Percentiles rank a stretch among this genome's conserved stretches.
These are phyloP conservation scores for Pholiota adiposa DNA, from an alignment of 1,284 basidiomycete genomes.

Conservation along the genomic window DNA sequence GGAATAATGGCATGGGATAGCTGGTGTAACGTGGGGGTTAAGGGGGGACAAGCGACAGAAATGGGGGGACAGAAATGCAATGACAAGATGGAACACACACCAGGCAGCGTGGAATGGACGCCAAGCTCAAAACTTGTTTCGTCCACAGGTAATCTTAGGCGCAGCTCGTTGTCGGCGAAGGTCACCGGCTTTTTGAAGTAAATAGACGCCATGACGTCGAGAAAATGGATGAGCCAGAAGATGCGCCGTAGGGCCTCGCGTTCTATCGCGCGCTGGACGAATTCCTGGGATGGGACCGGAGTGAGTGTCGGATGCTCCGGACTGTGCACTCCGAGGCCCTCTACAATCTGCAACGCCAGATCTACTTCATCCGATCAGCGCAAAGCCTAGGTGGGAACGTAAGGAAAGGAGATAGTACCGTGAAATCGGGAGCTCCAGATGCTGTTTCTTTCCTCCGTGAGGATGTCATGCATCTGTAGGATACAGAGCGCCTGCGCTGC, in stretches of 20 bases:
- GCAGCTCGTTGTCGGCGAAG: constrained; percentile 57
- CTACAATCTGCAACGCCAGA: constrained; percentile 67
- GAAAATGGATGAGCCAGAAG: constrained; percentile 75
- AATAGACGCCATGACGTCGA: constrained; percentile 54
- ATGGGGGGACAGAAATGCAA: constrained; percentile 4
- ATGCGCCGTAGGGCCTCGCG: constrained; percentile 74
- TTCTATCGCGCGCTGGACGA: constrained; percentile 63
- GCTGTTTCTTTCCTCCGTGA: constrained; percentile 48
- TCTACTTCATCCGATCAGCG: constrained; percentile 44
- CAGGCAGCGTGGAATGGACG: constrained; percentile 62
- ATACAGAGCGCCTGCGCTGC: constrained; percentile 76
- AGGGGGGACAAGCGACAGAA: constrained; percentile 14
- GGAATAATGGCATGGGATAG: constrained; percentile 21
- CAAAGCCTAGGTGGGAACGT: constrained; percentile 17
- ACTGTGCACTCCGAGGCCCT: constrained; percentile 62
- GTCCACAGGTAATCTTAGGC: constrained; percentile 71
- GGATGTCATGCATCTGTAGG: constrained; percentile 69
- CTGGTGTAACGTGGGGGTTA: constrained; percentile 16
- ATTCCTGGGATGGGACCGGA: constrained; percentile 55
- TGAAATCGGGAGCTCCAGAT: constrained; percentile 45
- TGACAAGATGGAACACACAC: constrained; percentile 40
- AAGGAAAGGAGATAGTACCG: constrained; percentile 33
- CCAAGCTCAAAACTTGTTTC: constrained; percentile 78
- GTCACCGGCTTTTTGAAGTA: constrained; percentile 53
- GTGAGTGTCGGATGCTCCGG: constrained; percentile 60